These are phyloP conservation scores for Houttuynia cordata DNA, from an alignment of 164 flowering plant genomes.

Conservation along the genomic window DNA sequence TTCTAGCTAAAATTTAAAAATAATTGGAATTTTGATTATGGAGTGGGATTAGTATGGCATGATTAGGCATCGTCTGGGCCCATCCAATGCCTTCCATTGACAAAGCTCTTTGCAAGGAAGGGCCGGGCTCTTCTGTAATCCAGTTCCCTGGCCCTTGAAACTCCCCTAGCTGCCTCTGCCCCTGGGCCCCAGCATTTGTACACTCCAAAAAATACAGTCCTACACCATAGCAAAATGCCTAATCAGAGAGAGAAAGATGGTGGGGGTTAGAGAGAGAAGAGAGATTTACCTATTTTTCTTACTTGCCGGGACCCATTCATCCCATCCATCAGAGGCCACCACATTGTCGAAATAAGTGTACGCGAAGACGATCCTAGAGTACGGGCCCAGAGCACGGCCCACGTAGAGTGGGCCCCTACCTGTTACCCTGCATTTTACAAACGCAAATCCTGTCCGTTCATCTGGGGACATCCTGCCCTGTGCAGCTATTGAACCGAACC, in stretches of 20 bases:
- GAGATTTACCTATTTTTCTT: slow-evolving; percentile 54
- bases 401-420: slow-evolving; percentile 53
- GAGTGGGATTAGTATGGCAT: not conserved
- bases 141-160: slow-evolving; percentile 72
- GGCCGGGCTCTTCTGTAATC: slow-evolving; percentile 61
- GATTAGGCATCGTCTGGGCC: slow-evolving; percentile 23
- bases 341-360: slow-evolving; percentile 52
- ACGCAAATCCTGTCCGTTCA: slow-evolving; percentile 55
- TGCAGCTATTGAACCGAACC: slow-evolving; percentile 53
- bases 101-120: slow-evolving; percentile 70
- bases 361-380: no score
- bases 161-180: slow-evolving; percentile 44
- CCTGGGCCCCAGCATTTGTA: slow-evolving; percentile 95
- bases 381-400: slow-evolving; percentile 83
- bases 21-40: no score
- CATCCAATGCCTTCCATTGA: no score
- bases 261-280: no score
- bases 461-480: slow-evolving; percentile 38
- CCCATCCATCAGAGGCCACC: slow-evolving; percentile 62
- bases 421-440: slow-evolving; percentile 37
- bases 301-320: slow-evolving; percentile 51
- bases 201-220: slow-evolving; percentile 74
- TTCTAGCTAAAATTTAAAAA: no score
- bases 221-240: slow-evolving; percentile 10
- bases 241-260: no score